Conservation (phyloP, 352 stramenopile genomes). For the Phytophthora kernoviae region DNA sequence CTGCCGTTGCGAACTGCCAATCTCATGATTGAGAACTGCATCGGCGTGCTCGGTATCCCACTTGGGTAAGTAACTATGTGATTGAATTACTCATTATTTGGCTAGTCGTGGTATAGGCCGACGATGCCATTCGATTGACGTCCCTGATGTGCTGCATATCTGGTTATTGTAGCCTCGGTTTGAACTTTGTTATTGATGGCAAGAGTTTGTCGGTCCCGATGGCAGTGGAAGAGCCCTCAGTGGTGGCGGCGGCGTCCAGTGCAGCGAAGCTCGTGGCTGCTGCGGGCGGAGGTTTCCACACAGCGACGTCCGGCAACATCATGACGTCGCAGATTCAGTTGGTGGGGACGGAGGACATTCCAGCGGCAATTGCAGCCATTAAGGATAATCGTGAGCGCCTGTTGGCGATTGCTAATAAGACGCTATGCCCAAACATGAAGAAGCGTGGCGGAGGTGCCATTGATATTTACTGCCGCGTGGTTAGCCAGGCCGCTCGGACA, state of each 20-base stretch:
- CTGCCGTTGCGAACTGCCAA: conserved; percentile 81
- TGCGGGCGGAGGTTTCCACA: conserved; percentile 74
- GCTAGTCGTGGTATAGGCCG: too few species aligned
- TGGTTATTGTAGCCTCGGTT: conserved; percentile 47
- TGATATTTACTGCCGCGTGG: conserved; percentile 83
- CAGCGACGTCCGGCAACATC: conserved; percentile 77
- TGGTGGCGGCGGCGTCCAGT: conserved; percentile 84
- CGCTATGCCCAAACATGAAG: conserved; percentile 86
- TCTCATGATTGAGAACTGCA: conserved; percentile 91
- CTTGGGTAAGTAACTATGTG: conserved; percentile 66
- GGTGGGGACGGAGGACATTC: conserved; percentile 71
- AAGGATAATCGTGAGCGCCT: conserved; percentile 56
- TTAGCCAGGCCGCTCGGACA: conserved; percentile 50
- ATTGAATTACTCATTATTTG: too few species aligned
- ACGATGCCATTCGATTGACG: not conserved
- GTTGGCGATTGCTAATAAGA: conserved; percentile 75
- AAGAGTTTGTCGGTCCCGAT: conserved; percentile 80
- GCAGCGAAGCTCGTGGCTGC: conserved; percentile 82
- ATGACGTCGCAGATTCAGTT: conserved; percentile 90
- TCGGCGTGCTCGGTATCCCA: conserved; percentile 83
- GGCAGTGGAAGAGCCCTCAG: conserved; percentile 86
- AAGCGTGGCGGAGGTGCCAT: conserved; percentile 80
- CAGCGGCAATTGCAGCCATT: conserved; percentile 57
- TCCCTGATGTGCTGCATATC: conserved; percentile 3
- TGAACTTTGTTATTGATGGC: conserved; percentile 90